Conservation (phyloP, 345 rosid species). For the Aquilaria yunnanensis region DNA sequence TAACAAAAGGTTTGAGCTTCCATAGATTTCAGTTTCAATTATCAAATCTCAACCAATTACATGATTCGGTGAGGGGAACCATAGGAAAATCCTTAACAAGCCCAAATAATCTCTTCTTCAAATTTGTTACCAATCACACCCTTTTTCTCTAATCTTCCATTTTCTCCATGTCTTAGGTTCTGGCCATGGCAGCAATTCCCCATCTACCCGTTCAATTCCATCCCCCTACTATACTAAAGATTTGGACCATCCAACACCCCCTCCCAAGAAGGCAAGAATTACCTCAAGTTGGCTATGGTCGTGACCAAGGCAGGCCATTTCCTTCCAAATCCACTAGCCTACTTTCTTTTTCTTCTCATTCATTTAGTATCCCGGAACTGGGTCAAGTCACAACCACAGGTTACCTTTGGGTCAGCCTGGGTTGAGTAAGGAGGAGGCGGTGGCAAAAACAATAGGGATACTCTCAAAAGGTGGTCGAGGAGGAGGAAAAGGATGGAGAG, state of each 20-base stretch:
- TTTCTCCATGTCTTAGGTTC: conserved; percentile 46
- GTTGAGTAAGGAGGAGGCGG: conserved; percentile 39
- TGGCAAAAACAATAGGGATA: conserved; percentile 38
- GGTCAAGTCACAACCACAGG: conserved; percentile 43
- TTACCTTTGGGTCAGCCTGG: conserved; percentile 8
- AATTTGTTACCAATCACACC: conserved; percentile 14
- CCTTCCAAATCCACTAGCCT: conserved; percentile 31
- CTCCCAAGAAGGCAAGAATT: conserved; percentile 14
- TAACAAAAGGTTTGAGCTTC: no score
- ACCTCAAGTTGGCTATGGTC: conserved; percentile 38
- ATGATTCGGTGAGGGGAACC: conserved; percentile 48
- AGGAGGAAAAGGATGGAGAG: conserved; percentile 3
- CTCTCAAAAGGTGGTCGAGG: conserved; percentile 30
- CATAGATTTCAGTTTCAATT: no score
- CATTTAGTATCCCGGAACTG: conserved; percentile 17
- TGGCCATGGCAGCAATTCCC: conserved; percentile 27
- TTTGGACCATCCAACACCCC: conserved; percentile 15
- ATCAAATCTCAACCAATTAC: no score
- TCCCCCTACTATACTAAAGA: conserved; percentile 14
- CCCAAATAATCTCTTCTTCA: conserved; percentile 21
- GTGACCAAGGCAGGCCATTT: conserved; percentile 42
- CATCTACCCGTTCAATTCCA: conserved; percentile 8
- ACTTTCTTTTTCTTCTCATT: conserved; percentile 30
- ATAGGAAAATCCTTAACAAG: conserved; percentile 44
- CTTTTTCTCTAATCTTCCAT: conserved; percentile 28